A percentile compares a stretch with the other conserved stretches of the same genome.
Evolutionary conservation across 2,329 filamentous ascomycete species (phyloP).

Genomic region (Zymoseptoria crescenta): DNA sequence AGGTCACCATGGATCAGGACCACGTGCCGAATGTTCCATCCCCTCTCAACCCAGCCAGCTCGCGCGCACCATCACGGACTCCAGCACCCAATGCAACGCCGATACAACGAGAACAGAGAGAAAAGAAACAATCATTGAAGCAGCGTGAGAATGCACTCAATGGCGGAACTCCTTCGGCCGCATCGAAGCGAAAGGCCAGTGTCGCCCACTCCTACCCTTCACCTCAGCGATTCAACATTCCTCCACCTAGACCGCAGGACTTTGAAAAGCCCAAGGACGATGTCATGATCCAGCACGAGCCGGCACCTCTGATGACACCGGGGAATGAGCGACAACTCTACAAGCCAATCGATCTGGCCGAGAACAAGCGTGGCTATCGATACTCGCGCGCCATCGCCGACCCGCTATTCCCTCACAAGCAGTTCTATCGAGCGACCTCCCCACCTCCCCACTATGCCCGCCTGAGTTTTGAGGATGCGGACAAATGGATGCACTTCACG

Average conservation of each 20-base stretch:
- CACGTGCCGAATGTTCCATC: slow-evolving; percentile 65
- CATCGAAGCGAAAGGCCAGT: slow-evolving; percentile 32
- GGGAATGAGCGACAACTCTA: slow-evolving; percentile 37
- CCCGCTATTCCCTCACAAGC: slow-evolving; percentile 72
- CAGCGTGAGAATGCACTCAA: slow-evolving; percentile 41
- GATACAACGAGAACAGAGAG: slow-evolving; percentile 42
- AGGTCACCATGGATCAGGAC: slow-evolving; percentile 11
- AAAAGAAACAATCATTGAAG: slow-evolving; percentile 45
- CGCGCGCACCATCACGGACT: slow-evolving; percentile 24
- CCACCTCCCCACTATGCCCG: slow-evolving; percentile 73
- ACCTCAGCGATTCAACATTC: slow-evolving; percentile 45
- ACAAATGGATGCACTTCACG: slow-evolving; percentile 71
- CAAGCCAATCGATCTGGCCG: slow-evolving; percentile 47
- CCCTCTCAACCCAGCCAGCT: slow-evolving; percentile 59
- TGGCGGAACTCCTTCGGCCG: slow-evolving; percentile 30
- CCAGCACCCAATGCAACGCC: slow-evolving; percentile 36
- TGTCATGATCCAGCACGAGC: slow-evolving; percentile 41
- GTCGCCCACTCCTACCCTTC: slow-evolving; percentile 32
- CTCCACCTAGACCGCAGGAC: slow-evolving; percentile 39
- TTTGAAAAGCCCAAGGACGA: slow-evolving; percentile 44
- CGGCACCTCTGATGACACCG: slow-evolving; percentile 36
- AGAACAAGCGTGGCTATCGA: slow-evolving; percentile 66
- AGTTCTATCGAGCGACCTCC: slow-evolving; percentile 86
- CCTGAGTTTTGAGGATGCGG: slow-evolving; percentile 87
- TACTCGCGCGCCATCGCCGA: slow-evolving; percentile 90